Conservation (phyloP, 2,329 filamentous ascomycete species). For the Colletotrichum gigasporum region DNA sequence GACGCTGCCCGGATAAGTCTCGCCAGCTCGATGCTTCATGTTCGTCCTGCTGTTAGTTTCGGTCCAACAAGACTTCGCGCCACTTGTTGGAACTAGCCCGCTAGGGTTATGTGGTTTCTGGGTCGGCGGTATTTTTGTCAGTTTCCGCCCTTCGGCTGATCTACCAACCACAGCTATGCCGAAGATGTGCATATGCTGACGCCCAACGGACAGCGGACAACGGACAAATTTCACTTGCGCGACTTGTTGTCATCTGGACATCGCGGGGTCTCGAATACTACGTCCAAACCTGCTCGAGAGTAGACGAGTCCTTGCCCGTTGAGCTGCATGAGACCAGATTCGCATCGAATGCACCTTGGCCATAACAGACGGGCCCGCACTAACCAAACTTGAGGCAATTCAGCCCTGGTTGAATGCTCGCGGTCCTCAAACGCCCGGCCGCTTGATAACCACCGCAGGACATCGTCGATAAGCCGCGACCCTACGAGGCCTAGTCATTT, state of each 20-base stretch:
- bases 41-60: neutral
- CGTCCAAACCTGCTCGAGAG: neutral
- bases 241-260: neutral
- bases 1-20: constrained; percentile 1
- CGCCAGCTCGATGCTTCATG: neutral
- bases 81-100: neutral
- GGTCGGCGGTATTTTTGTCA: neutral
- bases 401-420: too few relatives aligned
- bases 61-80: neutral
- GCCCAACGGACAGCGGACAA: neutral
- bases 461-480: neutral
- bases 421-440: too few relatives aligned
- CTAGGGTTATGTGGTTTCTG: neutral
- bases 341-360: too few relatives aligned
- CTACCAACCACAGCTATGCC: neutral
- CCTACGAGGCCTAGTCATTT: neutral
- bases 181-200: neutral
- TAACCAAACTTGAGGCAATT: too few relatives aligned
- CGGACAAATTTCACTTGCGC: neutral
- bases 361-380: too few relatives aligned
- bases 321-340: neutral
- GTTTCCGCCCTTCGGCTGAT: neutral
- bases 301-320: neutral
- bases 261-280: neutral
- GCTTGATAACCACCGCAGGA: neutral